These are phyloP conservation scores for Boechera stricta DNA, from an alignment of 345 rosid genomes.

Conservation along the genomic window DNA sequence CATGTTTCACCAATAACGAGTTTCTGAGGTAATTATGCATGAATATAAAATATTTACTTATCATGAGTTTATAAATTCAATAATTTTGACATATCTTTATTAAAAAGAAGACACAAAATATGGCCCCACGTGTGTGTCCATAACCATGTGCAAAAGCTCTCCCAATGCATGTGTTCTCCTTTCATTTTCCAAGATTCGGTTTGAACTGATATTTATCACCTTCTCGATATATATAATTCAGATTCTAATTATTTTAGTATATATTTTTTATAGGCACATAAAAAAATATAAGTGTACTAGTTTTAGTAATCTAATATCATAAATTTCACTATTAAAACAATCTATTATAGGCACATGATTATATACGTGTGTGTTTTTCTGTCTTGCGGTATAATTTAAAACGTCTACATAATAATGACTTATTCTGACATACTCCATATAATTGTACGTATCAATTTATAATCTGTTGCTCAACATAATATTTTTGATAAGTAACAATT, in stretches of 20 bases:
- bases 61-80: conserved; percentile 26
- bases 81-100: background rate
- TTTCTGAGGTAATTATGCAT: conserved; percentile 16
- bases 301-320: background rate
- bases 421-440: background rate
- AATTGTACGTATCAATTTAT: background rate
- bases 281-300: background rate
- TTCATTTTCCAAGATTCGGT: conserved; percentile 27
- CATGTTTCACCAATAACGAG: conserved; percentile 23
- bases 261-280: background rate
- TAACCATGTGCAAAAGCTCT: conserved; percentile 41
- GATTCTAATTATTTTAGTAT: background rate
- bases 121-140: conserved; percentile 40
- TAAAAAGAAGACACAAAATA: background rate
- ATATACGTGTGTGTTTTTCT: background rate
- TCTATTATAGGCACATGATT: conserved; percentile 17
- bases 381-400: background rate
- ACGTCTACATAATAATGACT: background rate
- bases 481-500: background rate
- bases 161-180: conserved; percentile 34
- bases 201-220: background rate
- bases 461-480: background rate
- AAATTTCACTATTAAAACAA: background rate
- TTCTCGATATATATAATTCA: background rate
- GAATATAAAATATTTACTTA: background rate